phyloP scores from a whole-genome alignment of 768 basidiomycete species.

The Mycena kentingensis region DNA sequence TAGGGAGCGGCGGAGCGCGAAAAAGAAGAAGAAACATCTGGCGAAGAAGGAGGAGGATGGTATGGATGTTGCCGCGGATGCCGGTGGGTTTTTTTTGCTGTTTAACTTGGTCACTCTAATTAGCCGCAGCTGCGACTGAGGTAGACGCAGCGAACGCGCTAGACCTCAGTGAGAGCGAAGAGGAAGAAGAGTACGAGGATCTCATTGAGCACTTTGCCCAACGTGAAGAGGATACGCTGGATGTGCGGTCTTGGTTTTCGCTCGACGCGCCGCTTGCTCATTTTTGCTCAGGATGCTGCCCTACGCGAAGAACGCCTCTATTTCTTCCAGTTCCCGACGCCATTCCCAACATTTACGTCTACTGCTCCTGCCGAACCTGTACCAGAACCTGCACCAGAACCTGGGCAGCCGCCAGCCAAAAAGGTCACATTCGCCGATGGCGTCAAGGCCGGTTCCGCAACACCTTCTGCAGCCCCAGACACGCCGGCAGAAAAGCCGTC shows the following conservation, averaged over 20 bases:
- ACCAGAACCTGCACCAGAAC: slow-evolving; percentile 33
- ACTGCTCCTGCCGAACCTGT: slow-evolving; percentile 35
- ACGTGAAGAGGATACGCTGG: slow-evolving; percentile 37
- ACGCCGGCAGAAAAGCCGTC: slow-evolving; percentile 28
- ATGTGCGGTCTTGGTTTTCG: slow-evolving; percentile 23
- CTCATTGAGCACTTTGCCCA: slow-evolving; percentile 70
- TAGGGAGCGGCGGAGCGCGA: slow-evolving; percentile 42
- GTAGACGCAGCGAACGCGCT: slow-evolving; percentile 60
- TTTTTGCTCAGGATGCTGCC: slow-evolving; percentile 43
- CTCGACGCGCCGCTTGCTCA: slow-evolving; percentile 4
- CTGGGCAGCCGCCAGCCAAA: slow-evolving; percentile 42
- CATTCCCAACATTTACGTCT: slow-evolving; percentile 72
- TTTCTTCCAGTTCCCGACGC: slow-evolving; percentile 87
- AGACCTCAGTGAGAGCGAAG: slow-evolving; percentile 73
- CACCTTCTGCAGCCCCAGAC: slow-evolving; percentile 27
- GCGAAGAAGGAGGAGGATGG: slow-evolving; percentile 49
- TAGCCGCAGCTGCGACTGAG: slow-evolving; percentile 29
- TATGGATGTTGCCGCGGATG: slow-evolving; percentile 2
- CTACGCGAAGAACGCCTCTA: slow-evolving; percentile 70
- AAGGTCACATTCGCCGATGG: slow-evolving; percentile 69
- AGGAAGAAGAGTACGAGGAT: slow-evolving; percentile 78
- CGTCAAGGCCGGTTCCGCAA: slow-evolving; percentile 47
- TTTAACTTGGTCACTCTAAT: neutral
- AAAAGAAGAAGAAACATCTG: slow-evolving; percentile 39
- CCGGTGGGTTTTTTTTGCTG: slow-evolving; percentile 26